Percentiles rank a stretch among this genome's conserved stretches.
Conservation (phyloP, 2,329 filamentous ascomycete species). For the Colletotrichum melonis region DNA sequence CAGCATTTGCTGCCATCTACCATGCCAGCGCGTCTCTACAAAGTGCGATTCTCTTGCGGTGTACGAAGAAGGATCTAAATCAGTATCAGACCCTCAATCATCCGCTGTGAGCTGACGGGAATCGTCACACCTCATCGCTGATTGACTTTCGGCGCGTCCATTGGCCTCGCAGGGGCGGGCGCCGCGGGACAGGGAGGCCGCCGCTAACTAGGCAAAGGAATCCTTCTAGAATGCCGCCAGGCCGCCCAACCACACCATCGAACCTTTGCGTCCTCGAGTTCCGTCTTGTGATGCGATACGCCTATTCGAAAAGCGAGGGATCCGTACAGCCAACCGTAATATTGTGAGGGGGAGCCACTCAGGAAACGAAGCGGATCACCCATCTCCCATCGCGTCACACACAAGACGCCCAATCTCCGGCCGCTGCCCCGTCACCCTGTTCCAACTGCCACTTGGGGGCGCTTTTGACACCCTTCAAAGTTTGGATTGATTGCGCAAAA, state of each 20-base stretch:
- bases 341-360: neutral
- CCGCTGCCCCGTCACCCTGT: neutral
- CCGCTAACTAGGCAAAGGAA: constrained; percentile 14
- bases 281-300: neutral
- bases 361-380: neutral
- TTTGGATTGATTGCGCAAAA: neutral
- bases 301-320: neutral
- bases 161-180: neutral
- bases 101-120: neutral
- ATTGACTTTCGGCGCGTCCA: constrained; percentile 3
- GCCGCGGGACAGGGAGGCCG: neutral
- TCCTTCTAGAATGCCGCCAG: constrained; percentile 33
- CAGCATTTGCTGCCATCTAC: neutral
- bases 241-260: constrained; percentile 16
- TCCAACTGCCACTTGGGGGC: neutral
- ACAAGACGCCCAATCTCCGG: constrained; percentile 5
- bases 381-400: neutral
- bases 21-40: neutral
- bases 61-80: neutral
- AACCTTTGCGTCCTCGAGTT: neutral
- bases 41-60: neutral
- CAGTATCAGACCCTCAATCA: neutral
- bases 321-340: neutral
- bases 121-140: neutral
- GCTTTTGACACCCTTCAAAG: neutral